These are phyloP conservation scores for Thymus mandschuricus DNA, from an alignment of 257 asterid genomes.

Conservation along the genomic window DNA sequence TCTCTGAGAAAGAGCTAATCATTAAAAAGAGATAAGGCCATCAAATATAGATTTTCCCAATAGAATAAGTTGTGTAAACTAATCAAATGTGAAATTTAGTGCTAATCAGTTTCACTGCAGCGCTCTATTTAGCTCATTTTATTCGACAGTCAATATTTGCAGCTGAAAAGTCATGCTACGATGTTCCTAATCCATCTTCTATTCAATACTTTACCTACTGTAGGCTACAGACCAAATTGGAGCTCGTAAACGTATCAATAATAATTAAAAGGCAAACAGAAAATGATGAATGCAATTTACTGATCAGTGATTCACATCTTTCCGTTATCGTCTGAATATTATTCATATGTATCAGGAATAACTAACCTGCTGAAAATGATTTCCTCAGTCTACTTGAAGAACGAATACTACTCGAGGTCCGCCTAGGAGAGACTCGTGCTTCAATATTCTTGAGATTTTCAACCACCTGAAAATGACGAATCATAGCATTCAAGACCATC, in stretches of 20 bases:
- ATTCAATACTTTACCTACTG: not conserved
- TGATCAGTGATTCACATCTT: not conserved
- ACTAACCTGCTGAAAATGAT: slow-evolving; percentile 55
- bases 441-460: slow-evolving; percentile 41
- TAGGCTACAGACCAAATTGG: not conserved
- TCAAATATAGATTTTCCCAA: too few relatives aligned
- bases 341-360: not conserved
- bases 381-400: slow-evolving; percentile 37
- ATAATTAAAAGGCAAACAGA: not conserved
- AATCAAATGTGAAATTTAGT: not conserved
- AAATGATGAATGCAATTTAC: not conserved
- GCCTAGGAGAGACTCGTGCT: slow-evolving; percentile 37
- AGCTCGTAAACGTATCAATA: not conserved
- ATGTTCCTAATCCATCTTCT: not conserved
- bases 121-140: not conserved
- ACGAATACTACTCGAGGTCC: slow-evolving; percentile 30
- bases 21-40: not conserved
- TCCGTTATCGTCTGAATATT: not conserved
- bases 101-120: not conserved
- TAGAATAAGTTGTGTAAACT: not conserved
- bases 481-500: not conserved
- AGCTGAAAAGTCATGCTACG: not conserved
- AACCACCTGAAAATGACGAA: slow-evolving; percentile 47
- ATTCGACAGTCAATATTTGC: not conserved
- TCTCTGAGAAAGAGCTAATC: not conserved